A percentile compares a stretch with the other conserved stretches of the same genome.
These are phyloP conservation scores for Ogataea pignaliae DNA, from an alignment of 805 yeast genomes.

Conservation along the genomic window DNA sequence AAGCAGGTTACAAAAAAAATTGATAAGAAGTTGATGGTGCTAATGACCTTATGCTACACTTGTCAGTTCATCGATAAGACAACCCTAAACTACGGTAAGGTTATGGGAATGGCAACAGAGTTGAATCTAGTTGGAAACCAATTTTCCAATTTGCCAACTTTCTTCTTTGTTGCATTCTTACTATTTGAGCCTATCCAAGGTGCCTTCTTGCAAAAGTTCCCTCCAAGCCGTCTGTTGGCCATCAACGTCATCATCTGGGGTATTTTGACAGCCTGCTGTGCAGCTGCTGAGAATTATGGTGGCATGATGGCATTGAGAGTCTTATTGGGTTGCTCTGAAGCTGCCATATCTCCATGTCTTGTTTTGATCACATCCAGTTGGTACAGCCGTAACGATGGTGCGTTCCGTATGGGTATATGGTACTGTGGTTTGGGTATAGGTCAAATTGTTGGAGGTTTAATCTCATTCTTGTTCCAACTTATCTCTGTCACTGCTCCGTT, in stretches of 20 bases:
- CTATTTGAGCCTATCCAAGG: slow-evolving; percentile 49
- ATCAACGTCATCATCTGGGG: slow-evolving; percentile 59
- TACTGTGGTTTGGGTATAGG: slow-evolving; percentile 37
- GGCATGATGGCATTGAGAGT: slow-evolving; percentile 41
- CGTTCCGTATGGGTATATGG: slow-evolving; percentile 33
- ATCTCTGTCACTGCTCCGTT: slow-evolving; percentile 35
- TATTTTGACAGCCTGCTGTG: slow-evolving; percentile 45
- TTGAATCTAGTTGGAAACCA: slow-evolving; percentile 41
- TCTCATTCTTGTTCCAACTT: slow-evolving; percentile 52
- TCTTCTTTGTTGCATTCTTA: slow-evolving; percentile 51
- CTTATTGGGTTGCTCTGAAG: slow-evolving; percentile 25
- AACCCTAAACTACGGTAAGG: slow-evolving; percentile 46
- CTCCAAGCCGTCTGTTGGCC: slow-evolving; percentile 47
- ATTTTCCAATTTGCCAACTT: slow-evolving; percentile 30
- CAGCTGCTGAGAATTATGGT: slow-evolving; percentile 33
- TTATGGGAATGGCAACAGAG: slow-evolving; percentile 48
- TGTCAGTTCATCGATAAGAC: slow-evolving; percentile 59
- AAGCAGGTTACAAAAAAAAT: slow-evolving; percentile 32
- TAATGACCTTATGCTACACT: slow-evolving; percentile 46
- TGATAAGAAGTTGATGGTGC: slow-evolving; percentile 44
- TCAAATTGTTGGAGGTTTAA: slow-evolving; percentile 40
- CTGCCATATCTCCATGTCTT: slow-evolving; percentile 30
- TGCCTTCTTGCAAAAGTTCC: slow-evolving; percentile 46
- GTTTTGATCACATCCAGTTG: slow-evolving; percentile 32
- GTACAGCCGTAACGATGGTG: slow-evolving; percentile 29